Conservation (phyloP, 768 basidiomycete species). For the Tephrocybe sp. region DNA sequence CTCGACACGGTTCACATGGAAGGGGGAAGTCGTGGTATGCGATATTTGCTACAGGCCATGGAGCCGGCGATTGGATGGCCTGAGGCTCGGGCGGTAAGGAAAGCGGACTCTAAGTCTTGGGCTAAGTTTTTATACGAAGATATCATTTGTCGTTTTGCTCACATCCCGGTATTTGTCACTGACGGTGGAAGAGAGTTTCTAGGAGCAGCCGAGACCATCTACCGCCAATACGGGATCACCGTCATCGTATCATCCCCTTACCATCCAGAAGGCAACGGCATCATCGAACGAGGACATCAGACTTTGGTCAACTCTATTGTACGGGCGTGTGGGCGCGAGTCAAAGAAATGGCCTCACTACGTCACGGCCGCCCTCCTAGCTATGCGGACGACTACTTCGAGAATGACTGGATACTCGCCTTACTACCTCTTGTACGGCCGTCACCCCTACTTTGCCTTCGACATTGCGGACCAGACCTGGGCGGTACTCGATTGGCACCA, state of each 20-base stretch:
- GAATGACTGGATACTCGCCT: conserved; percentile 26
- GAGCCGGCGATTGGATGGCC: conserved; percentile 23
- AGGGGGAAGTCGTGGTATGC: conserved; percentile 13
- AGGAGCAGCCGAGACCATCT: conserved; percentile 19
- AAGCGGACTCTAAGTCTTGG: conserved; percentile 25
- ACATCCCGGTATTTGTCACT: conserved; percentile 5
- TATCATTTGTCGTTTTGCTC: conserved; percentile 16
- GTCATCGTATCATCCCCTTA: conserved; percentile 28
- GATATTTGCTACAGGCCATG: conserved; percentile 20
- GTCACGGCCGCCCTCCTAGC: conserved; percentile 25
- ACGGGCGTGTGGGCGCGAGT: background rate
- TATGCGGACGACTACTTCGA: conserved; percentile 19
- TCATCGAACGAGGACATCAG: conserved; percentile 27
- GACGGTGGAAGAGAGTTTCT: conserved; percentile 23
- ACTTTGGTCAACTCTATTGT: conserved; percentile 15
- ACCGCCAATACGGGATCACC: conserved; percentile 20
- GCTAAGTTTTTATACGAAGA: conserved; percentile 20
- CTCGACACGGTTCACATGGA: conserved; percentile 30
- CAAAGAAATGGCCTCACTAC: conserved; percentile 24
- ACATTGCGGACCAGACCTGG: conserved; percentile 27
- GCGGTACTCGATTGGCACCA: conserved; percentile 22
- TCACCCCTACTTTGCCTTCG: conserved; percentile 22
- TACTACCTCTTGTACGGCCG: conserved; percentile 27
- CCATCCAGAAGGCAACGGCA: conserved; percentile 31
- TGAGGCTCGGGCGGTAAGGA: conserved; percentile 26